phyloP scores from a whole-genome alignment of 345 rosid species.

The Arabidopsis thaliana region DNA sequence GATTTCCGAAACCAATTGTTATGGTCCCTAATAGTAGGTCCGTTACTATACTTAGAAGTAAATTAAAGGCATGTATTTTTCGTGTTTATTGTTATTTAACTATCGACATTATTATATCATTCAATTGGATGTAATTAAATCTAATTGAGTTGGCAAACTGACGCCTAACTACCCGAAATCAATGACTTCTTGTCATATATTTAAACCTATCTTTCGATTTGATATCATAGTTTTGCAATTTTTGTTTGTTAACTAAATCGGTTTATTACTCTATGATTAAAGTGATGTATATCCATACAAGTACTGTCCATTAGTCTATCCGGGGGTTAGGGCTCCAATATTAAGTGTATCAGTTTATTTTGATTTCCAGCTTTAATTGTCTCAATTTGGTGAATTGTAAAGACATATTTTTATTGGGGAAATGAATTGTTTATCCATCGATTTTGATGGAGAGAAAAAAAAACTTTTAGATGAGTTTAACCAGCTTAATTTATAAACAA shows the following conservation, averaged over 20 bases:
- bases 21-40: conserved; percentile 39
- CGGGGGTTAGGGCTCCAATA: not conserved
- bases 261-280: conserved; percentile 24
- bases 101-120: conserved; percentile 31
- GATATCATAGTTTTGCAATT: conserved; percentile 14
- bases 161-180: conserved; percentile 37
- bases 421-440: not conserved
- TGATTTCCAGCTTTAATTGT: not conserved
- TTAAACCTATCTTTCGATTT: not conserved
- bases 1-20: conserved; percentile 23
- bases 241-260: conserved; percentile 9
- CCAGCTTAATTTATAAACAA: too few relatives aligned
- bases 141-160: conserved; percentile 30
- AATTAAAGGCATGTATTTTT: conserved; percentile 40
- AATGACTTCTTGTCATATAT: not conserved
- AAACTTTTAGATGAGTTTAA: not conserved
- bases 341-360: too few relatives aligned
- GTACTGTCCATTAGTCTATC: conserved; percentile 4
- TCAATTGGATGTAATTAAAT: conserved; percentile 4
- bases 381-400: not conserved
- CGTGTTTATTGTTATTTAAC: conserved; percentile 30
- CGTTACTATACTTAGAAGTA: conserved; percentile 37
- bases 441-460: not conserved
- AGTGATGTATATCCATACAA: not conserved
- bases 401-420: not conserved